Evolutionary conservation across 176 grass and related monocot species (phyloP).

Genomic region (Cenchrus americanus): DNA sequence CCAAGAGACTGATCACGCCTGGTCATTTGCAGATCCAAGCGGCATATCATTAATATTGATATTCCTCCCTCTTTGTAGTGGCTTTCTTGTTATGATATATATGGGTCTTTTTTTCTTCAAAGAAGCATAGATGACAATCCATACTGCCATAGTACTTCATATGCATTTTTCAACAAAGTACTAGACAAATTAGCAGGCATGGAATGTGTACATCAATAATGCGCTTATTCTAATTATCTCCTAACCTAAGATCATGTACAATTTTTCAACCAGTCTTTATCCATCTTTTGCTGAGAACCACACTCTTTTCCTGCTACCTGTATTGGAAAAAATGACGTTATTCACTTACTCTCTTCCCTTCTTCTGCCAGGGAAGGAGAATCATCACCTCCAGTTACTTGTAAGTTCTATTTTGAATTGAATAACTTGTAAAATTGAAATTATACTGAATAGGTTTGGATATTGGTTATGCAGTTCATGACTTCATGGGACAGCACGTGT

Average conservation of each 20-base stretch:
- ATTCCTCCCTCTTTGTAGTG: too few relatives aligned
- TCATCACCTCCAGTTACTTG: constrained; percentile 71
- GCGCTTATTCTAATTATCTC: constrained; percentile 16
- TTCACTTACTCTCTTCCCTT: constrained; percentile 28
- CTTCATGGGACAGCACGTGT: constrained; percentile 63
- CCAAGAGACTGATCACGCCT: too few relatives aligned
- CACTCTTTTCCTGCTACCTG: constrained; percentile 1
- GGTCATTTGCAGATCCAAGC: too few relatives aligned
- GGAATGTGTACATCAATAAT: background rate
- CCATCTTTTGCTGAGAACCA: background rate
- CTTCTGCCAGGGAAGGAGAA: constrained; percentile 68
- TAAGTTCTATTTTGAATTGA: constrained; percentile 55
- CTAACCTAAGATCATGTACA: constrained; percentile 11
- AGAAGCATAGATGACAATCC: constrained; percentile 22
- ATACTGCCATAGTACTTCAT: background rate
- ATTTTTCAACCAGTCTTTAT: background rate
- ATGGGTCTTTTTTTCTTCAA: background rate
- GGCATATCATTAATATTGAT: too few relatives aligned
- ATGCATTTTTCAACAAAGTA: constrained; percentile 11
- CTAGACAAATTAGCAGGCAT: background rate
- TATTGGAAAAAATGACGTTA: constrained; percentile 7
- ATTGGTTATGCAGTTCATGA: constrained; percentile 71
- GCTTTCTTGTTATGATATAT: constrained; percentile 24
- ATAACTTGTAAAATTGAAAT: constrained; percentile 5
- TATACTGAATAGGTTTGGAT: constrained; percentile 19